A percentile compares a stretch with the other conserved stretches of the same genome.
Conservation (phyloP, 768 basidiomycete genomes). For the Vishniacozyma victoriae region DNA sequence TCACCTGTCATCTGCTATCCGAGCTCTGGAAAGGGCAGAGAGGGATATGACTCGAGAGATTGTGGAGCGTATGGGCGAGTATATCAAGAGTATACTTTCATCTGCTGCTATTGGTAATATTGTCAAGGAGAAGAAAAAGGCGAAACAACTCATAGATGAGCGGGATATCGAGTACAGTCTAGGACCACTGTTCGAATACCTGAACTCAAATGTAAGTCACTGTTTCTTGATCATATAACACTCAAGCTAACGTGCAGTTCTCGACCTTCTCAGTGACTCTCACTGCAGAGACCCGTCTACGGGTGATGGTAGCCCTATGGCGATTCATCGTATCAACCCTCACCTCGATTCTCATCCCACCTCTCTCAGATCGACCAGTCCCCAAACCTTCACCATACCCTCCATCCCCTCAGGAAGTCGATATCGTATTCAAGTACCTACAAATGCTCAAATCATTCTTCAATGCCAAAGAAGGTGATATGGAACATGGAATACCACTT, state of each 20-base stretch:
- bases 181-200: slow-evolving; percentile 38
- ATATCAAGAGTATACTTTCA: slow-evolving; percentile 23
- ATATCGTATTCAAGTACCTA: slow-evolving; percentile 46
- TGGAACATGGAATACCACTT: slow-evolving; percentile 43
- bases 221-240: slow-evolving; percentile 5
- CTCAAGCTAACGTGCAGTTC: too few species aligned
- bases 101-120: slow-evolving; percentile 5
- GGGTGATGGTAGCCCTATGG: slow-evolving; percentile 39
- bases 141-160: slow-evolving; percentile 22
- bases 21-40: slow-evolving; percentile 34
- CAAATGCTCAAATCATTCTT: slow-evolving; percentile 44
- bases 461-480: slow-evolving; percentile 39
- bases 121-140: slow-evolving; percentile 29
- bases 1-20: slow-evolving; percentile 29
- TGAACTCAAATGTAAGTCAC: slow-evolving; percentile 42
- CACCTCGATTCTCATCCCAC: slow-evolving; percentile 42
- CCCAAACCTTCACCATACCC: slow-evolving; percentile 2
- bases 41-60: slow-evolving; percentile 40
- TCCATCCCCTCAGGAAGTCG: slow-evolving; percentile 26
- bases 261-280: slow-evolving; percentile 42
- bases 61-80: slow-evolving; percentile 42
- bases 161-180: slow-evolving; percentile 38
- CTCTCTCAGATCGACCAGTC: slow-evolving; percentile 37
- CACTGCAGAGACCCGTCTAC: slow-evolving; percentile 17
- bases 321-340: slow-evolving; percentile 36